phyloP scores from a whole-genome alignment of 177 flowering plant genomes.

The Vitis hybrid region DNA sequence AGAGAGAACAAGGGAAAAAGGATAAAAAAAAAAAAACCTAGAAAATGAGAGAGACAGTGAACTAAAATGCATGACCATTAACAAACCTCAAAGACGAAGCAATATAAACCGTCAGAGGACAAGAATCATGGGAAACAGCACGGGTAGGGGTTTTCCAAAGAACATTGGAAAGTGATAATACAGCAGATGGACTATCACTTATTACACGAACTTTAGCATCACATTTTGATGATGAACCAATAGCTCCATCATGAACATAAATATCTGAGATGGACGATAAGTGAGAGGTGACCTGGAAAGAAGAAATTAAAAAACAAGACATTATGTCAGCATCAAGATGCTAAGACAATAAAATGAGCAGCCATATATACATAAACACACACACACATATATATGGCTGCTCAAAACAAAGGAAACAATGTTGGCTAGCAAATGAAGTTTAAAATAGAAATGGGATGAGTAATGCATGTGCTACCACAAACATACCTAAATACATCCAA shows the following conservation, averaged over 20 bases:
- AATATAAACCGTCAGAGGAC: constrained; percentile 54
- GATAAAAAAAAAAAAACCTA: too few species aligned
- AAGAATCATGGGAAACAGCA: constrained; percentile 58
- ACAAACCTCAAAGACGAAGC: constrained; percentile 50
- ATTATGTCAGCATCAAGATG: constrained; percentile 4
- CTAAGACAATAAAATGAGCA: neutral
- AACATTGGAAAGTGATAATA: constrained; percentile 37
- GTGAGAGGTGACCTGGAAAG: constrained; percentile 45
- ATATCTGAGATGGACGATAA: constrained; percentile 43
- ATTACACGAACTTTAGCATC: constrained; percentile 56
- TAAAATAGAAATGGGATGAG: too few species aligned
- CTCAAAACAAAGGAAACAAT: too few species aligned
- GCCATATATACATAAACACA: too few species aligned
- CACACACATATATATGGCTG: too few species aligned
- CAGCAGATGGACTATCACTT: constrained; percentile 52
- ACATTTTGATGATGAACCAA: constrained; percentile 46
- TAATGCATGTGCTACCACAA: too few species aligned
- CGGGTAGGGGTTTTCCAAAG: constrained; percentile 49
- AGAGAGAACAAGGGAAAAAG: too few species aligned
- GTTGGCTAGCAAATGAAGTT: too few species aligned
- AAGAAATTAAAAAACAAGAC: neutral
- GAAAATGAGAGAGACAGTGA: neutral
- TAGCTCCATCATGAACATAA: constrained; percentile 61
- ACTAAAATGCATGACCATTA: neutral
- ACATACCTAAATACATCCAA: too few species aligned